Evolutionary conservation across 495 filamentous ascomycete genomes (phyloP), one percentile per base, ranked within the genome.

Genomic region (Xylona heveae): DNA sequence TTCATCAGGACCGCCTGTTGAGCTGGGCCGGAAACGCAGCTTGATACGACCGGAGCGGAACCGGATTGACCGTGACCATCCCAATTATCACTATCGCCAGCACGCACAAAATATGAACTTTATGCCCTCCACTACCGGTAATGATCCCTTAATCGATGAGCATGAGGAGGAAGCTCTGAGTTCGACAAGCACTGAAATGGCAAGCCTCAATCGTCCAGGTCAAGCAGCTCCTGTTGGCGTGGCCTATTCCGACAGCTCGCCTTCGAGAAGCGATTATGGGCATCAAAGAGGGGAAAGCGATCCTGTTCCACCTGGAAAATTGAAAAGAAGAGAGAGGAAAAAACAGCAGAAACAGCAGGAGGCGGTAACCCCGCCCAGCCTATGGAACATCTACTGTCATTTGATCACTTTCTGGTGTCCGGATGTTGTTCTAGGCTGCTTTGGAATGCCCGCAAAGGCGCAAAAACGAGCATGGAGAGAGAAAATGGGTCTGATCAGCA

Each of bases 391-490:
- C 2, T 99, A 99, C 59, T 99, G 90, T 48, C 71, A 72, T 6
- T 59, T 93, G 28, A 50, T 99, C 36, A 99, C 88, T 1, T 95
- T 93, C 43, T 93, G 90, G 81, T 77, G 74, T 35, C 90, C 90
- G 0, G 78, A 83, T 44, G 74, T 80, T 33, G 51, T 92, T 10
- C 55, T 99, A 24, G 62, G 57, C 32, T 93, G 83, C 48, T 80
- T 80, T 43, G 84, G 83, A 22, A 92, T 79, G 62, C 68, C 76
- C n/a, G 55, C 74, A 28, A 88, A 77, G 52, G 80, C 70, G 12
- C 82, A 94, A 49, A 78, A 84, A 38, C 67, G 80, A 40, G 90
- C 90, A 12, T 99, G 90, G 90, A 71, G 90, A 35, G 90, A 99
- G 51, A 99, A 99, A 64, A 92, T 99, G 63, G 90, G 90, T 4